A percentile compares a stretch with the other conserved stretches of the same genome.
Evolutionary conservation across 805 yeast genomes (phyloP).

Genomic region (Lipomyces starkeyi): DNA sequence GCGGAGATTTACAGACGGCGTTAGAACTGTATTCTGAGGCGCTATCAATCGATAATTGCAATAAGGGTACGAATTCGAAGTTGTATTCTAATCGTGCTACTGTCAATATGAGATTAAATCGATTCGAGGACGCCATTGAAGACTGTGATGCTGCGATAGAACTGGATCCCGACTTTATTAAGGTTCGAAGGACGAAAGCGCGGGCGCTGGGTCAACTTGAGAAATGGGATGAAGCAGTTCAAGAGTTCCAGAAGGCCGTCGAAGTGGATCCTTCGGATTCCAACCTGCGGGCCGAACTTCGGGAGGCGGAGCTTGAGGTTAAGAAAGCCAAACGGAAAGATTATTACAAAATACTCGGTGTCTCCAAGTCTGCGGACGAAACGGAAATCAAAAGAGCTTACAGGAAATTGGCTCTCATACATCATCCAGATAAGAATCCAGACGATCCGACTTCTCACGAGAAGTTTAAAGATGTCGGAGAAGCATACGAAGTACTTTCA

Average conservation of each 20-base stretch:
- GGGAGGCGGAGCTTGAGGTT: conserved; percentile 51
- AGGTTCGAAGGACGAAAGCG: conserved; percentile 56
- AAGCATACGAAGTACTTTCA: conserved; percentile 84
- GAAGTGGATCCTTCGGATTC: conserved; percentile 49
- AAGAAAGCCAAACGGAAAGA: conserved; percentile 52
- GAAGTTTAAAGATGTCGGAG: conserved; percentile 89
- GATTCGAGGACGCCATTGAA: conserved; percentile 74
- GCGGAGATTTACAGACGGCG: conserved; percentile 68
- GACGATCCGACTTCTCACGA: conserved; percentile 90
- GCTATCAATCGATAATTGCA: conserved; percentile 63
- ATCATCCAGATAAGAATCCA: conserved; percentile 83
- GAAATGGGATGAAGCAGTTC: conserved; percentile 49
- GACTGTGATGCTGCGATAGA: conserved; percentile 76
- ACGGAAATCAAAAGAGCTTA: conserved; percentile 77
- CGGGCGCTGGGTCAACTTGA: conserved; percentile 50
- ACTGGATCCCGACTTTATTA: conserved; percentile 70
- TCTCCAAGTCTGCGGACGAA: conserved; percentile 57
- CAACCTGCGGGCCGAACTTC: conserved; percentile 47
- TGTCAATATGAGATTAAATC: conserved; percentile 77
- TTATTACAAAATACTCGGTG: conserved; percentile 68
- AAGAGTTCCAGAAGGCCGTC: conserved; percentile 47
- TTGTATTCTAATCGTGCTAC: conserved; percentile 88
- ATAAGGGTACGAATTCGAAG: conserved; percentile 54
- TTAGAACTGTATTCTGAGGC: conserved; percentile 75
- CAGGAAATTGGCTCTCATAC: conserved; percentile 70